phyloP scores from a whole-genome alignment of 2,329 filamentous ascomycete genomes.

The Pseudocercospora eumusae region DNA sequence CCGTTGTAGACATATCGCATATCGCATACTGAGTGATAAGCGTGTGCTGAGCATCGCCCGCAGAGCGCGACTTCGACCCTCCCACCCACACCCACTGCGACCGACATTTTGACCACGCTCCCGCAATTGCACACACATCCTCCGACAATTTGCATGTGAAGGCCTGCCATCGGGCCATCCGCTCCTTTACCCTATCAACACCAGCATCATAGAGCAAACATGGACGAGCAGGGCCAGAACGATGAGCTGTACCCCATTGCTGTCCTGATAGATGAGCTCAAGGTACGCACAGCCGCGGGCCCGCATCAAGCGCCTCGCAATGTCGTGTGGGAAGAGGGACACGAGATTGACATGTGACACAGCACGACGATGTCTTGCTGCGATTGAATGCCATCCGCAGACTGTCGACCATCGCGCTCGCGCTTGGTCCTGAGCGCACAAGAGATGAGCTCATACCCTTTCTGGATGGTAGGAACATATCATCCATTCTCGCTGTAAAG shows the following conservation, averaged over 20 bases:
- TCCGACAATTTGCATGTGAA: constrained; percentile 24
- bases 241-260: constrained; percentile 99
- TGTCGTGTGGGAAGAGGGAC: not conserved
- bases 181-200: constrained; percentile 29
- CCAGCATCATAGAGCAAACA: constrained; percentile 49
- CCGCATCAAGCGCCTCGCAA: constrained; percentile 3
- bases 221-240: constrained; percentile 82
- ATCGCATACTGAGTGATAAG: too few relatives aligned
- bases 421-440: constrained; percentile 91
- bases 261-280: constrained; percentile 98
- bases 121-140: constrained; percentile 4
- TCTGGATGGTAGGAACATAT: constrained; percentile 78
- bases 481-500: not conserved
- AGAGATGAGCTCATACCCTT: constrained; percentile 98
- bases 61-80: constrained; percentile 7
- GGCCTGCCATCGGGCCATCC: constrained; percentile 32
- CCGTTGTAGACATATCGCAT: not conserved
- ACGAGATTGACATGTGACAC: constrained; percentile 17
- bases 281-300: constrained; percentile 61
- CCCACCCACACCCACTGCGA: constrained; percentile 1
- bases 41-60: constrained; percentile 1
- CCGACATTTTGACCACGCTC: constrained; percentile 15
- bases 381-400: constrained; percentile 98
- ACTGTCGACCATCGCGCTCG: constrained; percentile 95
- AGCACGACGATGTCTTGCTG: constrained; percentile 98